These are phyloP conservation scores for Talaromyces verruculosus DNA, from an alignment of 2,329 filamentous ascomycete species.

Conservation along the genomic window DNA sequence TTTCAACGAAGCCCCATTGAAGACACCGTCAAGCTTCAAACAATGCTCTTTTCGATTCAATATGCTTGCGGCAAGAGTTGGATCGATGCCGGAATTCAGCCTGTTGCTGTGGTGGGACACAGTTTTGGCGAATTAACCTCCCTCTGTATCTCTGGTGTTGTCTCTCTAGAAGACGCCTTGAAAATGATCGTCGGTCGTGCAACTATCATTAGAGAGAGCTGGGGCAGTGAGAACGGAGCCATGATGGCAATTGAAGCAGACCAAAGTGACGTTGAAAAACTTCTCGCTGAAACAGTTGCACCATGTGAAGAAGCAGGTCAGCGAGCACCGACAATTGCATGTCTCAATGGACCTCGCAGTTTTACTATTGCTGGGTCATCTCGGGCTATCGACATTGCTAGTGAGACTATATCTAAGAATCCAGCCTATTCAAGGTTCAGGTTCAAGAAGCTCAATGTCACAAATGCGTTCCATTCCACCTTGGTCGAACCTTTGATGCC, in stretches of 20 bases:
- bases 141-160: constrained; percentile 33
- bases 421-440: constrained; percentile 25
- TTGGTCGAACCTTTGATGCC: constrained; percentile 41
- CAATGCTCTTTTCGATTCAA: constrained; percentile 39
- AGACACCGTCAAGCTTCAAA: constrained; percentile 36
- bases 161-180: constrained; percentile 34
- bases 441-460: constrained; percentile 45
- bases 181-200: constrained; percentile 35
- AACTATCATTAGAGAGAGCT: constrained; percentile 31
- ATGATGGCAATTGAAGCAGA: constrained; percentile 40
- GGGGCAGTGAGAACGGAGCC: constrained; percentile 31
- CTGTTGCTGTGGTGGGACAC: constrained; percentile 40
- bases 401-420: constrained; percentile 27
- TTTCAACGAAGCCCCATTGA: constrained; percentile 28
- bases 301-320: constrained; percentile 17
- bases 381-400: constrained; percentile 29
- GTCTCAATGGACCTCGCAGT: constrained; percentile 28
- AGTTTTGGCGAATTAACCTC: constrained; percentile 43
- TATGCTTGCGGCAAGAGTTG: constrained; percentile 41
- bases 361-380: constrained; percentile 21
- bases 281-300: constrained; percentile 6
- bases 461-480: constrained; percentile 51
- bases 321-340: constrained; percentile 39
- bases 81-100: constrained; percentile 40
- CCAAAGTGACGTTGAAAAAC: constrained; percentile 26